Conservation (phyloP, 2,329 filamentous ascomycete genomes). For the Xylaria sp. region DNA sequence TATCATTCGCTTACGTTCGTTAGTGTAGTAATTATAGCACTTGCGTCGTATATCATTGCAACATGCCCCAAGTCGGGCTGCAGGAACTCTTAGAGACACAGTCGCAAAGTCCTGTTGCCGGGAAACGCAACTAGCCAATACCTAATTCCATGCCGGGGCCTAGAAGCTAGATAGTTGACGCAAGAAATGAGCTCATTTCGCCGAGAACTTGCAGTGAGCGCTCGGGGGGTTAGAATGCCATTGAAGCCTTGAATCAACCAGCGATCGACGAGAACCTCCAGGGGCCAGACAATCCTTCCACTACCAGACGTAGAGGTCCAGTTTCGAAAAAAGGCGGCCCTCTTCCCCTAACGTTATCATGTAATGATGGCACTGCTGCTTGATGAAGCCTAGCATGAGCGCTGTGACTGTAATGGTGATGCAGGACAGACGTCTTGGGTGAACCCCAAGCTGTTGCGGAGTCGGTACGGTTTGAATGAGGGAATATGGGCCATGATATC, state of each 20-base stretch:
- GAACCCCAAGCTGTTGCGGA: not conserved
- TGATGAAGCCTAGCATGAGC: not conserved
- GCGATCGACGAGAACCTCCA: not conserved
- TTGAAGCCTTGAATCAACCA: no score
- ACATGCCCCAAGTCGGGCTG: not conserved
- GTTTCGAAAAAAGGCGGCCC: not conserved
- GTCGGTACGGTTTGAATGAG: not conserved
- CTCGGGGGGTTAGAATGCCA: no score
- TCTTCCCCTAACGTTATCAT: not conserved
- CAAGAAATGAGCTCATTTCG: not conserved
- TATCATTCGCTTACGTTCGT: not conserved
- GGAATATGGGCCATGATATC: not conserved
- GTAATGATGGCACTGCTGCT: not conserved
- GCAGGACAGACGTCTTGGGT: not conserved
- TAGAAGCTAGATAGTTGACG: not conserved
- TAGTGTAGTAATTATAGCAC: not conserved
- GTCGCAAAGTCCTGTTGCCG: not conserved
- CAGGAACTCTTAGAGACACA: not conserved
- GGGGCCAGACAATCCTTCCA: not conserved
- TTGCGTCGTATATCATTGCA: not conserved
- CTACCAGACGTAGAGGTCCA: not conserved
- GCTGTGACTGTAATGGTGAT: not conserved
- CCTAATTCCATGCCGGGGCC: no score
- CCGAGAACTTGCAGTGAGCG: no score
- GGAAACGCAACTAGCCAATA: not conserved